Base-by-base conservation (phyloP, 2,329 filamentous ascomycete species). In the Epichloe amarillans region DNA sequence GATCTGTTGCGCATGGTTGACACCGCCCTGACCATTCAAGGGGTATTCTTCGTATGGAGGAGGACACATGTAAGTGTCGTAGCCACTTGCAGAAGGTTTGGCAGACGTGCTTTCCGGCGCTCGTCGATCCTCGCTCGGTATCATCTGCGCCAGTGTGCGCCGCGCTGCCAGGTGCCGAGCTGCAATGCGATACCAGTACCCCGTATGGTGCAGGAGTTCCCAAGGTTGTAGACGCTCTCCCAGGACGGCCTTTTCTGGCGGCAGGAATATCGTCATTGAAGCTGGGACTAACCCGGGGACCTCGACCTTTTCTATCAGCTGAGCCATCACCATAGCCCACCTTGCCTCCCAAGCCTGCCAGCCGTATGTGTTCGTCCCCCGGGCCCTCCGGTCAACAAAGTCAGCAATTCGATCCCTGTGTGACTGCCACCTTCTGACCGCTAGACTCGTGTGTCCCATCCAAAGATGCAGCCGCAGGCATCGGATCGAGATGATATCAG, bases 321-420 rank as follows among this genome's bases (percentile, higher is more conserved):
- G 72, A 2, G 78, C 80, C 80, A 84, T 83, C 12, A 80, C 68
- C 21, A 70, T 70, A 15, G 78, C 75, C 80, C 80, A 84, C 51
- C 86, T 78, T 40, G 87, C 82, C 68, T 95, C 86, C 90, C 91
- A 98, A 2, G 91, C 90, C 61, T 88, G 80, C 87, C 90, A 97
- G 5, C 88, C 88, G 64, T 97, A 97, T 57, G 88, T 95, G 35
- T 82, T 80, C 3, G 87, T 89, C 91, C 91, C 59, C 58, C 87
- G 87, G 4, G 89, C 90, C 57, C 85, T 82, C 17, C 86, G 78
- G 61, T 95, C 88, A 15, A 96, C 73, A 49, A 96, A 79, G 58
- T 88, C 84, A 50, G 75, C 76, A 56, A 91, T 82, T 51, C 84
- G 80, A 50, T 82, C 77, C 54, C 83, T 80, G 65, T 97, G 94